phyloP scores from a whole-genome alignment of 2,329 filamentous ascomycete species.

The Penicillium freii region DNA sequence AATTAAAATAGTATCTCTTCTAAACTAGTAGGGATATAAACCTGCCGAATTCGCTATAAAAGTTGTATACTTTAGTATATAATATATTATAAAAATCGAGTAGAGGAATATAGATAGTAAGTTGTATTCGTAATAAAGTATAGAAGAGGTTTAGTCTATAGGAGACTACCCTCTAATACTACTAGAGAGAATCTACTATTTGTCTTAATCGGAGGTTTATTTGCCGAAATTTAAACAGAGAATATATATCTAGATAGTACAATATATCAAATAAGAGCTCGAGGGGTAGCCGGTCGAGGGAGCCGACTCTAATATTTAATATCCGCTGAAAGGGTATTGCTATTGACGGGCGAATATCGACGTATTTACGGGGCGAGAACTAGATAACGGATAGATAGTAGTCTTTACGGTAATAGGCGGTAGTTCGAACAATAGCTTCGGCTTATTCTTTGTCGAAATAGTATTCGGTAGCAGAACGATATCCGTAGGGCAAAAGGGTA shows the following conservation, averaged over 20 bases:
- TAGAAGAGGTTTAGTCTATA: conserved; percentile 17
- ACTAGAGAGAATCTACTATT: conserved; percentile 15
- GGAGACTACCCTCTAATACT: conserved; percentile 11
- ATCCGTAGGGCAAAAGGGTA: too few relatives aligned
- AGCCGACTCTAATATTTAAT: too few relatives aligned
- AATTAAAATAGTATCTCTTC: conserved; percentile 13
- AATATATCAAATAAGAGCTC: conserved; percentile 3
- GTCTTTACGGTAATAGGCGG: too few relatives aligned
- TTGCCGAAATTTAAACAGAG: conserved; percentile 18
- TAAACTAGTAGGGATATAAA: conserved; percentile 14
- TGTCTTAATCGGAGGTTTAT: conserved; percentile 15
- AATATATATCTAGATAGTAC: conserved; percentile 7
- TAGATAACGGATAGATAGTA: too few relatives aligned
- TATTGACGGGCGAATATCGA: too few relatives aligned
- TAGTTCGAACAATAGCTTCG: too few relatives aligned
- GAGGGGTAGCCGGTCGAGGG: too few relatives aligned
- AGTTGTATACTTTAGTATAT: conserved; percentile 10
- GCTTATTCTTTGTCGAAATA: too few relatives aligned
- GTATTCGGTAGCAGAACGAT: too few relatives aligned
- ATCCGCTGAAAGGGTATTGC: too few relatives aligned
- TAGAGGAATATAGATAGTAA: conserved; percentile 11
- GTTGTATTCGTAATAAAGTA: conserved; percentile 17
- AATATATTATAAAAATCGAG: conserved; percentile 17
- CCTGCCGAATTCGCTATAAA: conserved; percentile 13
- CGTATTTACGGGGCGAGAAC: too few relatives aligned